Evolutionary conservation across 495 filamentous ascomycete species (phyloP).

Genomic region (Trichoderma erinaceum): DNA sequence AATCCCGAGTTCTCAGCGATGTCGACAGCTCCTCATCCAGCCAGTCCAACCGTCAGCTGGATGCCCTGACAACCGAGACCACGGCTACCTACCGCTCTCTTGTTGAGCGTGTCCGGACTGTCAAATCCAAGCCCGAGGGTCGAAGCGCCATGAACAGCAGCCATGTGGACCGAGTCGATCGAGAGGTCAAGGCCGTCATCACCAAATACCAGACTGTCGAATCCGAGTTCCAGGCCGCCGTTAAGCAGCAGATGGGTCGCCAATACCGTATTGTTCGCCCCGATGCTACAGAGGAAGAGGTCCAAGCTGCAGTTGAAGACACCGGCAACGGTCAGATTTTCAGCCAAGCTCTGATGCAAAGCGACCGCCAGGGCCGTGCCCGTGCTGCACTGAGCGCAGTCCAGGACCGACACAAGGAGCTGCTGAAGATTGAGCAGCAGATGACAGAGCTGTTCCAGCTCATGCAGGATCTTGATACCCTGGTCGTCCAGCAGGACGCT

Average conservation of each 20-base stretch:
- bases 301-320: conserved; percentile 68
- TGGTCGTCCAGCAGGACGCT: conserved; percentile 77
- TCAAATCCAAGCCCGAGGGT: conserved; percentile 74
- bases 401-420: conserved; percentile 75
- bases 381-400: conserved; percentile 70
- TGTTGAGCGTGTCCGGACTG: conserved; percentile 62
- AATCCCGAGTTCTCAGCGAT: conserved; percentile 54
- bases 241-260: conserved; percentile 75
- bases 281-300: conserved; percentile 73
- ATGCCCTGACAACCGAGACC: conserved; percentile 58
- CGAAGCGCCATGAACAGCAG: conserved; percentile 61
- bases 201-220: conserved; percentile 74
- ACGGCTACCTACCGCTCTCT: conserved; percentile 75
- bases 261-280: conserved; percentile 87
- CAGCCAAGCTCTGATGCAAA: conserved; percentile 67
- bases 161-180: conserved; percentile 73
- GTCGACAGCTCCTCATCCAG: conserved; percentile 47
- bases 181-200: conserved; percentile 71
- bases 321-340: conserved; percentile 66
- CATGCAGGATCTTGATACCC: conserved; percentile 75
- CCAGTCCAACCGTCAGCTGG: conserved; percentile 51
- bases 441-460: conserved; percentile 79
- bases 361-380: conserved; percentile 73
- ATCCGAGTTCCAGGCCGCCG: conserved; percentile 64
- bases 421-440: conserved; percentile 84